These are phyloP conservation scores for Alternaria triticina DNA, from an alignment of 2,329 filamentous ascomycete genomes.

Conservation along the genomic window DNA sequence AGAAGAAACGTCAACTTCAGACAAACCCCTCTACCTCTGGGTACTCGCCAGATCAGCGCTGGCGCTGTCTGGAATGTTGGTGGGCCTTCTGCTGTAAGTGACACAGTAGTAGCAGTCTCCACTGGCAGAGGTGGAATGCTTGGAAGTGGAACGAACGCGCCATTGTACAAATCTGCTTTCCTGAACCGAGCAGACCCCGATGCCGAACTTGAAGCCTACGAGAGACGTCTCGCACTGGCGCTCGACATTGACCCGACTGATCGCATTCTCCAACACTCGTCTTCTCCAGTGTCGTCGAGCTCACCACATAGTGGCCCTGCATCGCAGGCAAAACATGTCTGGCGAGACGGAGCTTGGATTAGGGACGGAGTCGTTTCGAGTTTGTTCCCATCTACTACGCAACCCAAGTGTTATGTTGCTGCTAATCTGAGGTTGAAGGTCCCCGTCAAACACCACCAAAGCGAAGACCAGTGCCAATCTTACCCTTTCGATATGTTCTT, in stretches of 20 bases:
- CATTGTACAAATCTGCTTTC: constrained; percentile 65
- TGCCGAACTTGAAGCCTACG: constrained; percentile 72
- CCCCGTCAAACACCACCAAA: constrained; percentile 34
- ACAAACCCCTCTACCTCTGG: constrained; percentile 24
- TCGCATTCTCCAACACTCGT: constrained; percentile 63
- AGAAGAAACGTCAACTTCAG: constrained; percentile 31
- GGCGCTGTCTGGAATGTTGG: constrained; percentile 81
- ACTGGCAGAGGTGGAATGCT: constrained; percentile 69
- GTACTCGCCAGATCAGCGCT: constrained; percentile 61
- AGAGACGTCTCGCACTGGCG: constrained; percentile 77
- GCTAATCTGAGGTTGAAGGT: constrained; percentile 23
- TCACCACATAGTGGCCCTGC: constrained; percentile 4
- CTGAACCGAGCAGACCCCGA: constrained; percentile 57
- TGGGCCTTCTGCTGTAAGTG: constrained; percentile 65
- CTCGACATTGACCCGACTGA: constrained; percentile 76
- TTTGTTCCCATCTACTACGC: constrained; percentile 33
- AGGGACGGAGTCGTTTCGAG: constrained; percentile 38
- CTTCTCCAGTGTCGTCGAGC: constrained; percentile 6
- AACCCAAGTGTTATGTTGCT: neutral
- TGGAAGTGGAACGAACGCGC: constrained; percentile 76
- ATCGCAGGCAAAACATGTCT: constrained; percentile 33
- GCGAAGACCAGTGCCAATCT: constrained; percentile 63
- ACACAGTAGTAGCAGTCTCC: constrained; percentile 59
- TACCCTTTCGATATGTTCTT: constrained; percentile 75
- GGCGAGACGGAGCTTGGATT: constrained; percentile 53